Conservation (phyloP, 208 protist species). For the Trypanosoma mega region DNA sequence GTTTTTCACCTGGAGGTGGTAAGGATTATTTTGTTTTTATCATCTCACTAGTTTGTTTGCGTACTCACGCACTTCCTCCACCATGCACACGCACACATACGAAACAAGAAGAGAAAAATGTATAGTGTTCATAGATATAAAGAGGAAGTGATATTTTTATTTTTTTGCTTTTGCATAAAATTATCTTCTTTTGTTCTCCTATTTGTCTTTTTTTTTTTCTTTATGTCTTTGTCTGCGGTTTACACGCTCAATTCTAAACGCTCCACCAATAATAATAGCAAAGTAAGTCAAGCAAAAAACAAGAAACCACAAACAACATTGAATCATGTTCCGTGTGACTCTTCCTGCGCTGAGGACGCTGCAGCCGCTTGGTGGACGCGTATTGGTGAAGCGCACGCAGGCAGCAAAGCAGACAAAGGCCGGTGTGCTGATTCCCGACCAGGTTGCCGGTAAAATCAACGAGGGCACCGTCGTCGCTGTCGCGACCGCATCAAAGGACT, state of each 20-base stretch:
- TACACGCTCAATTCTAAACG: too few relatives aligned
- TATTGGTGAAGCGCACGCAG: conserved; percentile 86
- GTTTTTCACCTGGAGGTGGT: too few relatives aligned
- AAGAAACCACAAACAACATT: background rate
- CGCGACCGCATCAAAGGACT: conserved; percentile 87
- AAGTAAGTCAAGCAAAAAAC: too few relatives aligned
- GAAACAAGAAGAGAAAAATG: too few relatives aligned
- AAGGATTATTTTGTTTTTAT: too few relatives aligned
- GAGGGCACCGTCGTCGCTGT: conserved; percentile 91
- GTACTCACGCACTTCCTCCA: too few relatives aligned
- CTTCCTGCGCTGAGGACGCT: conserved; percentile 80
- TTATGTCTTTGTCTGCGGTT: background rate
- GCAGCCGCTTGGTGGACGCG: conserved; percentile 87
- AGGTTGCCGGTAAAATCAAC: conserved; percentile 92
- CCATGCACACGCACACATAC: too few relatives aligned
- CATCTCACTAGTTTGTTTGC: too few relatives aligned
- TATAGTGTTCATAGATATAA: too few relatives aligned
- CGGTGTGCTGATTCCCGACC: conserved; percentile 92
- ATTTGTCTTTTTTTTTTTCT: conserved; percentile 11
- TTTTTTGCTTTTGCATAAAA: too few relatives aligned
- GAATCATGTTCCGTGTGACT: conserved; percentile 7
- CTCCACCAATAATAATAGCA: too few relatives aligned
- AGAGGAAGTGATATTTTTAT: too few relatives aligned
- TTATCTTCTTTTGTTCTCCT: background rate
- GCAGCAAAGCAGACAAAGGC: conserved; percentile 91